These are phyloP conservation scores for Solanum pimpinellifolium DNA, from an alignment of 257 asterid genomes.

Conservation along the genomic window DNA sequence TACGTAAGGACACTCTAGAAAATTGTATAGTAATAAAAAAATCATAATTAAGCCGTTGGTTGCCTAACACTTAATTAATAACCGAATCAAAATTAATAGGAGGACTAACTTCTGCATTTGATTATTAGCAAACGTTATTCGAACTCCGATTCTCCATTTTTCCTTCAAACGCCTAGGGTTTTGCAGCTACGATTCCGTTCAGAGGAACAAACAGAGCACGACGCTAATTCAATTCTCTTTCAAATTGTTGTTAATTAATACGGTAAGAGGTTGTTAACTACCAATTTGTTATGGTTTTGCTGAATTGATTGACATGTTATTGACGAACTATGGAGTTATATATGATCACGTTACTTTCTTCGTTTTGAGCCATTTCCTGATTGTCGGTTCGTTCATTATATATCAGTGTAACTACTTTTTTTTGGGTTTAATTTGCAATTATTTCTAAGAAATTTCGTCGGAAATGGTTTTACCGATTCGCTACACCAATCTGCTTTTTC, in stretches of 20 bases:
- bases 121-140: not conserved
- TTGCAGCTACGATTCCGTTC: not conserved
- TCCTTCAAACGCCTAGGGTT: not conserved
- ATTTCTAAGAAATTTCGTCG: not conserved
- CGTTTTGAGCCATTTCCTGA: not conserved
- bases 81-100: not conserved
- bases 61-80: not conserved
- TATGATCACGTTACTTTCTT: not conserved
- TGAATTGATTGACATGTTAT: not conserved
- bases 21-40: not conserved
- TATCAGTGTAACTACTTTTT: not conserved
- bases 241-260: not conserved
- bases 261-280: not conserved
- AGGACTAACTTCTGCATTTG: not conserved
- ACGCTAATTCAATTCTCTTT: not conserved
- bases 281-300: not conserved
- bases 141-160: not conserved
- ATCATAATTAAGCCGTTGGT: not conserved
- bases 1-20: not conserved
- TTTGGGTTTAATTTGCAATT: not conserved
- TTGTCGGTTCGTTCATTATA: not conserved
- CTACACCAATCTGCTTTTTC: not conserved
- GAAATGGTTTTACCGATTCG: not conserved
- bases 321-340: not conserved
- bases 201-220: not conserved